Evolutionary conservation across 2,329 filamentous ascomycete genomes (phyloP), one percentile per base, ranked within the genome.

Genomic region (Samsoniella hepiali): DNA sequence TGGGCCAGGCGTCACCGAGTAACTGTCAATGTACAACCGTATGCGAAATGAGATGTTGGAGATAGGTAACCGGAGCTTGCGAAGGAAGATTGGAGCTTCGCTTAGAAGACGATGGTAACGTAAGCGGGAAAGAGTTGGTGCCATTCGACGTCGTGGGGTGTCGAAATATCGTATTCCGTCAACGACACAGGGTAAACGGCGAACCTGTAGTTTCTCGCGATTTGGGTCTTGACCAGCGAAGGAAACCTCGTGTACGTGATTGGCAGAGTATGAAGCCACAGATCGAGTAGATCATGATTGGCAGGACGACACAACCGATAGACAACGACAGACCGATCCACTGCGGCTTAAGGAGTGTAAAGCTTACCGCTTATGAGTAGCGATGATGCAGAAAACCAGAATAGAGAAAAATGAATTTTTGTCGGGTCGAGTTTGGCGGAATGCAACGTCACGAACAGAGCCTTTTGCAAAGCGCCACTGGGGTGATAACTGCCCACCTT

Each of bases 261-360:
- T 54, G 51, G 32, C 32, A 17, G 29, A 32, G 13, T 7, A 11
- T 58, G 40, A 27, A 58, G 38, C 38, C 6, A 36, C 29, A 44
- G 55, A 58, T 47, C 55, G 55, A 47, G 40, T 45, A 17, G 55
- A 56, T 62, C 60, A 62, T 62, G 60, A 62, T 62, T 62, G 51
- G 44, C 34, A 62, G 38, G 13, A 27, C 42, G 32, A 57, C 36
- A 54, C 36, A 36, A 56, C 42, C 32, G 60, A 56, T 32, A 42
- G 60, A 11, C 58, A 22, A 50, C 27, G 51, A 56, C 15, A 38
- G 27, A 32, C 31, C 58, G 58, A 27, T 7, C 34, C 51, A 55
- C 42, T 29, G 29, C 29, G 59, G 32, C 27, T 15, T 27, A 38
- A 27, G 17, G 17, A 29, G 3, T 13, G 40, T 17, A 31, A 15